A percentile compares a stretch with the other conserved stretches of the same genome.
Conservation (phyloP, 106 monocot genomes). For the Cymbidium sinense region DNA sequence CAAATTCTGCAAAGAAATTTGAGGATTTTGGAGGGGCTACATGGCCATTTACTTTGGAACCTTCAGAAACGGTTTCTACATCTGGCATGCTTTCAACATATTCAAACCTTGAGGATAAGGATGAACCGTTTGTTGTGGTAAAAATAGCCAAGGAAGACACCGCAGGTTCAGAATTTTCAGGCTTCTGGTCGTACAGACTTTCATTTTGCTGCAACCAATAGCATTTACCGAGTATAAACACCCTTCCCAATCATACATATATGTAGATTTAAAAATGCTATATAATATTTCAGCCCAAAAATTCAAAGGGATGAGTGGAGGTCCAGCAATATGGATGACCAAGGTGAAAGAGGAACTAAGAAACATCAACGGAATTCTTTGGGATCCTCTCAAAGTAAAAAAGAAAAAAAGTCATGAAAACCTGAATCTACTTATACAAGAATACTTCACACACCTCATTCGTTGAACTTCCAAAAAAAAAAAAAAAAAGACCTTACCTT, state of each 20-base stretch:
- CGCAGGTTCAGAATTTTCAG: slow-evolving; percentile 71
- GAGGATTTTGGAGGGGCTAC: slow-evolving; percentile 86
- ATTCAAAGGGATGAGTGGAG: not conserved
- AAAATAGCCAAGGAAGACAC: slow-evolving; percentile 26
- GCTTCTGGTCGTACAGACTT: slow-evolving; percentile 92
- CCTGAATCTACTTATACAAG: not conserved
- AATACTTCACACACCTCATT: not conserved
- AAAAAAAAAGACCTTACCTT: slow-evolving; percentile 32
- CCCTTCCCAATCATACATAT: not conserved
- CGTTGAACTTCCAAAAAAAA: not conserved
- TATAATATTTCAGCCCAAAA: slow-evolving; percentile 2
- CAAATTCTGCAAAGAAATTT: slow-evolving; percentile 84
- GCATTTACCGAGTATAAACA: not conserved
- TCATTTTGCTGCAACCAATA: slow-evolving; percentile 72
- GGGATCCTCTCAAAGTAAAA: not conserved
- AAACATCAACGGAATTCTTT: not conserved
- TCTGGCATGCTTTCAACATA: slow-evolving; percentile 56
- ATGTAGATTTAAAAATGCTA: not conserved
- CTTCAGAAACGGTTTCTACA: slow-evolving; percentile 24
- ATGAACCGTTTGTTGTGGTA: slow-evolving; percentile 20
- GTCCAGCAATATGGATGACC: no score
- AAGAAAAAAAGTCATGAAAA: not conserved
- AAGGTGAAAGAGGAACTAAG: no score
- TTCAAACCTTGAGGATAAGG: slow-evolving; percentile 68
- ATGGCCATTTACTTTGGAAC: slow-evolving; percentile 35